Percentiles rank a stretch among this genome's conserved stretches.
Conservation (phyloP, 495 filamentous ascomycete species). For the Hypoxylon fuscum region DNA sequence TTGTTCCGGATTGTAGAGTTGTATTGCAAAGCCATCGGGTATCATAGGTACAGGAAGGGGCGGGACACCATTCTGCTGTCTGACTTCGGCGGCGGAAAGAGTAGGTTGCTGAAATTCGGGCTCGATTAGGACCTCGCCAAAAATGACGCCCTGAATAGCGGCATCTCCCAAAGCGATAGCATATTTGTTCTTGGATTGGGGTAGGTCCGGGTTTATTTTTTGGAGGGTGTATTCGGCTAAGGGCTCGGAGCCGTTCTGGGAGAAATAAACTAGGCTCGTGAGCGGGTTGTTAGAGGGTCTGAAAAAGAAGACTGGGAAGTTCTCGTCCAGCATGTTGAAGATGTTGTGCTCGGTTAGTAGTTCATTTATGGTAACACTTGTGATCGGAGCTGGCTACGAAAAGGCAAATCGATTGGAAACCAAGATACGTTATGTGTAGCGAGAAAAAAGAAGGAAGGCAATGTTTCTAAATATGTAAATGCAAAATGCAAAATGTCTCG, state of each 20-base stretch:
- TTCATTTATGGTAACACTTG: conserved; percentile 10
- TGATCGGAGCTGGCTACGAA: conserved; percentile 7
- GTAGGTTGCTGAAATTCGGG: conserved; percentile 86
- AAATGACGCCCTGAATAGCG: conserved; percentile 81
- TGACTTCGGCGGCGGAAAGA: conserved; percentile 80
- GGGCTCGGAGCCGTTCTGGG: conserved; percentile 82
- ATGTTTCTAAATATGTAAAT: too few relatives aligned
- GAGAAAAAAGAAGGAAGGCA: conserved; percentile 5
- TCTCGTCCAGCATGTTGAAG: conserved; percentile 87
- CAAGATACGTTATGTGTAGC: conserved; percentile 4
- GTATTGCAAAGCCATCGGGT: conserved; percentile 80
- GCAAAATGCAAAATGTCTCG: conserved; percentile 4
- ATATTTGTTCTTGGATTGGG: conserved; percentile 81
- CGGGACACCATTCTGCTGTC: conserved; percentile 70
- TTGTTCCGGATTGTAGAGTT: conserved; percentile 96
- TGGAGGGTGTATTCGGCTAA: conserved; percentile 79
- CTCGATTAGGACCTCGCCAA: conserved; percentile 83
- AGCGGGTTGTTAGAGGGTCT: conserved; percentile 53
- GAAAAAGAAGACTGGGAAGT: conserved; percentile 73
- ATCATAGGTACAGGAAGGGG: conserved; percentile 79
- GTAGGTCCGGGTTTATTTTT: conserved; percentile 73
- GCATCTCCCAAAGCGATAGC: conserved; percentile 86
- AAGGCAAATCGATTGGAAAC: background rate
- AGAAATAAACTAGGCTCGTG: conserved; percentile 72
- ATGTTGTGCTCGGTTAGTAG: conserved; percentile 1